These are phyloP conservation scores for Heterobasidion irregulare DNA, from an alignment of 1,284 basidiomycete species.

Conservation along the genomic window DNA sequence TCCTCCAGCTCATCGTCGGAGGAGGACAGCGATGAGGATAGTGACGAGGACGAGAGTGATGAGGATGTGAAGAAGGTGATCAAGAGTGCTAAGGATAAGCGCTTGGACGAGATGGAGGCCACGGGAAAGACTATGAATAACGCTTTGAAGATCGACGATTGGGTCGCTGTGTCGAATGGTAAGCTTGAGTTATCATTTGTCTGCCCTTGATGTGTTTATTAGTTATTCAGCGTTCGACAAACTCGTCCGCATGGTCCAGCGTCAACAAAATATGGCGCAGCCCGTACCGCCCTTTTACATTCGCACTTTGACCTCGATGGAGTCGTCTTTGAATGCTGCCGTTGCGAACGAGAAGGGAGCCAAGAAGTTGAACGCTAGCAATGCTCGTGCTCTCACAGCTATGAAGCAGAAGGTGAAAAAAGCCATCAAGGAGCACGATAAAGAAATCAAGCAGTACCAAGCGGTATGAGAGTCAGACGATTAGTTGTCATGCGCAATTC, in stretches of 20 bases:
- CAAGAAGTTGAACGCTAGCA: slow-evolving; percentile 93
- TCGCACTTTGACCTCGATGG: slow-evolving; percentile 70
- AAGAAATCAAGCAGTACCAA: slow-evolving; percentile 73
- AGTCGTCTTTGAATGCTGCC: slow-evolving; percentile 68
- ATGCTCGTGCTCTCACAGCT: slow-evolving; percentile 89
- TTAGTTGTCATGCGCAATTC: slow-evolving; percentile 2
- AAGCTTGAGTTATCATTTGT: slow-evolving; percentile 14
- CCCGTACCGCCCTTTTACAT: slow-evolving; percentile 87
- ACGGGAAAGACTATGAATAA: slow-evolving; percentile 91
- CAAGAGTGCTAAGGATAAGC: slow-evolving; percentile 83
- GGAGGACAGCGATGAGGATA: slow-evolving; percentile 34
- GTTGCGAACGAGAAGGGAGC: slow-evolving; percentile 84
- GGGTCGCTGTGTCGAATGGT: slow-evolving; percentile 90
- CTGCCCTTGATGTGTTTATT: slow-evolving; percentile 4
- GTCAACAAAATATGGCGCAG: slow-evolving; percentile 83
- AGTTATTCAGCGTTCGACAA: slow-evolving; percentile 87
- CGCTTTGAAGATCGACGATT: slow-evolving; percentile 93
- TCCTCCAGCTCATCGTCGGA: slow-evolving; percentile 34
- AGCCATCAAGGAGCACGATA: slow-evolving; percentile 84
- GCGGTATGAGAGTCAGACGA: slow-evolving; percentile 40
- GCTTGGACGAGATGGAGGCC: slow-evolving; percentile 83
- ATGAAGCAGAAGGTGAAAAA: slow-evolving; percentile 98
- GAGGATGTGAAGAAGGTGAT: slow-evolving; percentile 67
- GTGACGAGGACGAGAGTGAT: slow-evolving; percentile 57
- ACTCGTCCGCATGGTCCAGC: slow-evolving; percentile 82